Evolutionary conservation across 2,329 filamentous ascomycete genomes (phyloP).

Genomic region (Harringtonia aguacate): DNA sequence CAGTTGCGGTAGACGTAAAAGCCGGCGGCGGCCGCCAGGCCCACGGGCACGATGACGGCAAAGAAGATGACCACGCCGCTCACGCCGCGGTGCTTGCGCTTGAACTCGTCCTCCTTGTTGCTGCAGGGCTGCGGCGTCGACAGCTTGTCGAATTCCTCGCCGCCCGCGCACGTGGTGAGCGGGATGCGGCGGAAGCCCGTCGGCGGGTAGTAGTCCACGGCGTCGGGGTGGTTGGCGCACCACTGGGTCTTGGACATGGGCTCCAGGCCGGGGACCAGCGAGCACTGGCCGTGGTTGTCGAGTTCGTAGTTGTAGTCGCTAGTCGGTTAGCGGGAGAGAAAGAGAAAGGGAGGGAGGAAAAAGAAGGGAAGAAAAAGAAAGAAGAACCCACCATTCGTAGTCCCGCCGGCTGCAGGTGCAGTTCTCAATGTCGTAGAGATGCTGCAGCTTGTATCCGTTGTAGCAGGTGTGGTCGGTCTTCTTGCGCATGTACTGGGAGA

Average conservation of each 20-base stretch:
- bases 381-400: constrained; percentile 70
- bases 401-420: constrained; percentile 78
- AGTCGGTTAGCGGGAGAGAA: background rate
- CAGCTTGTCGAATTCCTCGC: constrained; percentile 61
- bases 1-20: constrained; percentile 81
- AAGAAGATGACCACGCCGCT: constrained; percentile 68
- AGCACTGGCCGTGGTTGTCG: constrained; percentile 63
- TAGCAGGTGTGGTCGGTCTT: constrained; percentile 68
- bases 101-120: constrained; percentile 72
- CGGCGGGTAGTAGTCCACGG: constrained; percentile 69
- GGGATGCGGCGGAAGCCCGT: constrained; percentile 87
- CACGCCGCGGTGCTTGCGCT: constrained; percentile 52
- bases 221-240: constrained; percentile 52
- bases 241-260: constrained; percentile 41
- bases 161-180: constrained; percentile 74
- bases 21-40: constrained; percentile 58
- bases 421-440: constrained; percentile 62
- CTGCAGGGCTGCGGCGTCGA: constrained; percentile 54
- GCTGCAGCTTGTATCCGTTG: constrained; percentile 63
- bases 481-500: constrained; percentile 84
- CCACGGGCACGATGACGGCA: constrained; percentile 67
- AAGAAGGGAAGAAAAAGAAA: background rate
- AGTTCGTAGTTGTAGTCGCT: constrained; percentile 93
- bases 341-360: background rate
- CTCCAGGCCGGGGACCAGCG: constrained; percentile 60